Conservation (phyloP, 2,329 filamentous ascomycete genomes). For the Penicillium sp. region DNA sequence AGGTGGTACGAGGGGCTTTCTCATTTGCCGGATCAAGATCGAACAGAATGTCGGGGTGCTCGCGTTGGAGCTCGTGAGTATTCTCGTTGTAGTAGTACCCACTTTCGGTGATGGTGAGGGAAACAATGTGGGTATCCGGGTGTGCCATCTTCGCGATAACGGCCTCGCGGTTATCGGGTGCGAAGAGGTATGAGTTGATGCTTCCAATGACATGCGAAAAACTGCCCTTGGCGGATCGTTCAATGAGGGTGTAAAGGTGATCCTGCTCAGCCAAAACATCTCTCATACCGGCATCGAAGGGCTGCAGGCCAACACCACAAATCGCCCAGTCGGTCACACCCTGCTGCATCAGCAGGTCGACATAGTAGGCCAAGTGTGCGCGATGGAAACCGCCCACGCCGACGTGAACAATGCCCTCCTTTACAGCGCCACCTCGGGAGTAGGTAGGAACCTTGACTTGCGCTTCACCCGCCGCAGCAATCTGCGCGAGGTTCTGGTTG, state of each 20-base stretch:
- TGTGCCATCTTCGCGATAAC: conserved; percentile 58
- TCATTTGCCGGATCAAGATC: conserved; percentile 48
- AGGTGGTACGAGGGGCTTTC: conserved; percentile 49
- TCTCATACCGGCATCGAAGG: conserved; percentile 54
- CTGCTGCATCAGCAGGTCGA: conserved; percentile 51
- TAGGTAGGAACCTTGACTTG: conserved; percentile 46
- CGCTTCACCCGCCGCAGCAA: conserved; percentile 28
- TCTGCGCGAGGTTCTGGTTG: conserved; percentile 41
- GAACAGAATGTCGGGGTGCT: conserved; percentile 52
- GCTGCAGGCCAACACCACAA: conserved; percentile 54
- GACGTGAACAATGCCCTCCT: conserved; percentile 57
- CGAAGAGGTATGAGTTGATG: conserved; percentile 56
- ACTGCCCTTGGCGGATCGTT: conserved; percentile 55
- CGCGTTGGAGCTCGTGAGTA: conserved; percentile 53
- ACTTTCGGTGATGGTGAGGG: conserved; percentile 57
- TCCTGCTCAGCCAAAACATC: conserved; percentile 52
- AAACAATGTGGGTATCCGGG: conserved; percentile 56
- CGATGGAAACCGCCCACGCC: conserved; percentile 58
- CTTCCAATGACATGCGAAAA: conserved; percentile 51
- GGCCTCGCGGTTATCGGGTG: conserved; percentile 53
- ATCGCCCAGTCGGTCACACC: conserved; percentile 51
- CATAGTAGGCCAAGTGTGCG: conserved; percentile 55
- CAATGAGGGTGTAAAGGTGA: conserved; percentile 55
- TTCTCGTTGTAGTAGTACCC: conserved; percentile 61
- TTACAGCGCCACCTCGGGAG: conserved; percentile 45